Conservation (phyloP, 371 early-diverging fungal genomes). For the Mucor lusitanicus region DNA sequence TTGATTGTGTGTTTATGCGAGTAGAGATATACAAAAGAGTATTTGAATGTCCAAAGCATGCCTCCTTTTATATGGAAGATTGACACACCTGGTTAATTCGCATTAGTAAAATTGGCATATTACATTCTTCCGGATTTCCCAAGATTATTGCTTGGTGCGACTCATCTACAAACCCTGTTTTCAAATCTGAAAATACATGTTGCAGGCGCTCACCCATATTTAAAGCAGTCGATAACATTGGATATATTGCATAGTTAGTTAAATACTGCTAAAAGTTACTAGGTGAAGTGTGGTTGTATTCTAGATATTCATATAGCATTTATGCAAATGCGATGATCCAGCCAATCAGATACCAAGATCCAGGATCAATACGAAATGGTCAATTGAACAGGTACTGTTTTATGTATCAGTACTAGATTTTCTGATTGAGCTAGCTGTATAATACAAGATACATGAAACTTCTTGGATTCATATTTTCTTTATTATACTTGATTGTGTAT, state of each 20-base stretch:
- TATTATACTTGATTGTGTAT: background rate
- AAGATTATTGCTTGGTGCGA: background rate
- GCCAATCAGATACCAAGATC: background rate
- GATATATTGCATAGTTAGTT: background rate
- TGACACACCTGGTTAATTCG: background rate
- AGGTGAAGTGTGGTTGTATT: too few species aligned
- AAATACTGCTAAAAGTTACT: too few species aligned
- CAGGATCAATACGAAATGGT: background rate
- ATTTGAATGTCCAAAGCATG: background rate
- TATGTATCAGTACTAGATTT: background rate
- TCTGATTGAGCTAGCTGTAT: too few species aligned
- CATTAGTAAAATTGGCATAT: background rate
- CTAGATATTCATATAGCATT: background rate
- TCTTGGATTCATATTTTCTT: background rate
- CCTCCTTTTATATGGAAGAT: background rate
- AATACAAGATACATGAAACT: background rate
- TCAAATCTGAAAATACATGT: background rate
- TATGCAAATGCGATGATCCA: background rate
- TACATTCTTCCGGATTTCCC: constrained; percentile 2
- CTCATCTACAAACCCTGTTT: background rate
- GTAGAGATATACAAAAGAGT: background rate
- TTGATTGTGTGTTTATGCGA: too few species aligned
- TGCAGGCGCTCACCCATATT: background rate
- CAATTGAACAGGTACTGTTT: background rate
- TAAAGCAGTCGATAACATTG: background rate